Conservation (phyloP, 1,139 yeast genomes). For the Hansenula lynferdii region DNA sequence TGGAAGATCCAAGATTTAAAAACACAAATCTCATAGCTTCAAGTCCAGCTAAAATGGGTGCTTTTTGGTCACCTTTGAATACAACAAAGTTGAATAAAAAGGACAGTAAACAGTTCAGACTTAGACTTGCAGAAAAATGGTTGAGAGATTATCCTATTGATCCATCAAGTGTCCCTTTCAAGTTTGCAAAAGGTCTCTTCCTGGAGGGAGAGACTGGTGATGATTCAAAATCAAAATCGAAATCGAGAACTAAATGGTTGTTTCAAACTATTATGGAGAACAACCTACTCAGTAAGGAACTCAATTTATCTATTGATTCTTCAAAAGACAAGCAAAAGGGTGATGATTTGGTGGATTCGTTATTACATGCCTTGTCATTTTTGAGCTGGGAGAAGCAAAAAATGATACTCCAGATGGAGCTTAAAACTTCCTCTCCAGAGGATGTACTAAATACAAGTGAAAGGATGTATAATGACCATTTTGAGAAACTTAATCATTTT, state of each 20-base stretch:
- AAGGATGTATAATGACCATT: slow-evolving; percentile 7
- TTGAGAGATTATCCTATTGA: slow-evolving; percentile 5
- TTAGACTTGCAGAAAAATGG: slow-evolving; percentile 16
- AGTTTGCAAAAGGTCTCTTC: no score
- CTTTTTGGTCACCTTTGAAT: slow-evolving; percentile 28
- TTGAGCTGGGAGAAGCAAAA: slow-evolving; percentile 39
- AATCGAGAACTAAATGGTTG: background rate
- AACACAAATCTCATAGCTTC: slow-evolving; percentile 25
- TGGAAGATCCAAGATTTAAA: background rate
- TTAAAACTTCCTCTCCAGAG: slow-evolving; percentile 6
- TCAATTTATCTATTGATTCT: no score
- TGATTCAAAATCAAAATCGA: background rate
- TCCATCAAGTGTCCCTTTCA: background rate
- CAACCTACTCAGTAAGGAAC: background rate
- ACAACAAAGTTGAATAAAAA: slow-evolving; percentile 6
- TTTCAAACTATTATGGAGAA: background rate
- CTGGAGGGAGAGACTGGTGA: no score
- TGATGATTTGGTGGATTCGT: slow-evolving; percentile 58
- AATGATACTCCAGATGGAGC: slow-evolving; percentile 14
- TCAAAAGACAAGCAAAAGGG: slow-evolving; percentile 34
- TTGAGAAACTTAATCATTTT: slow-evolving; percentile 23
- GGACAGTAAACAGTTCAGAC: slow-evolving; percentile 13
- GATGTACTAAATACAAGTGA: slow-evolving; percentile 13
- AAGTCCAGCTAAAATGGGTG: slow-evolving; percentile 36
- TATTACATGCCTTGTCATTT: slow-evolving; percentile 55